Base-by-base conservation (phyloP, 371 early-diverging fungal species). In the Syncephalastrum monosporum region DNA sequence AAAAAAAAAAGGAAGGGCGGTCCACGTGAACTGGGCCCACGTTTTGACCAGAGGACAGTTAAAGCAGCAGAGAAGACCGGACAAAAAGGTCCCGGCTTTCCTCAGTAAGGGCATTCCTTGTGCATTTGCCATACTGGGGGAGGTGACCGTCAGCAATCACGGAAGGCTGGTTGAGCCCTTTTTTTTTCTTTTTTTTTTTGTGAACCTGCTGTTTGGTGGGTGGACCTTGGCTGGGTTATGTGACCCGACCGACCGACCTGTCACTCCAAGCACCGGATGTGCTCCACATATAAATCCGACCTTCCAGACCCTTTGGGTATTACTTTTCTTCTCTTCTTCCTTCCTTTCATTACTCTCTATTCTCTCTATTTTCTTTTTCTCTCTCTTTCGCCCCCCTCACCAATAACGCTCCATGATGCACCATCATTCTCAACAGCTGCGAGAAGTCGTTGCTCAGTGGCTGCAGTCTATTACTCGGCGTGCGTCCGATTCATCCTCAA, bases 391-490 rank as follows among this genome's bases (percentile, higher is more conserved):
- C 21, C 21, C 21, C 2, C 27, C 27, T 23, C 42, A 42, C 41
- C 23, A 50, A 42, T 38, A 21, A 42, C 38, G 25, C 14, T 29
- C 5, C 4, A 29, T 41, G n/a, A 14, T 41, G 25, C 16, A 17
- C 21, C 27, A 24, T n/a, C 53, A 29, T 41, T 42, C 17, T 41
- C 53, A 33, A 33, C 38, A 33, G 38, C 38, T 33, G 12, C 38
- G 38, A 33, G 38, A 33, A 33, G 8, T 33, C 10, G 38, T 33
- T 33, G 16, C 49, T 53, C 45, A 52, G 21, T 33, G 53, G 53
- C 45, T 52, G 38, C 53, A 52, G 19, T 45, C 53, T 21, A 27
- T 51, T 47, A 42, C 53, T 29, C 47, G 21, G 45, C 29, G 53
- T 50, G 29, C 50, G 47, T 15, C 14, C 57, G 29, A 57, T 42